Evolutionary conservation across 2,329 filamentous ascomycete genomes (phyloP).

Genomic region (Madurella mycetomatis): DNA sequence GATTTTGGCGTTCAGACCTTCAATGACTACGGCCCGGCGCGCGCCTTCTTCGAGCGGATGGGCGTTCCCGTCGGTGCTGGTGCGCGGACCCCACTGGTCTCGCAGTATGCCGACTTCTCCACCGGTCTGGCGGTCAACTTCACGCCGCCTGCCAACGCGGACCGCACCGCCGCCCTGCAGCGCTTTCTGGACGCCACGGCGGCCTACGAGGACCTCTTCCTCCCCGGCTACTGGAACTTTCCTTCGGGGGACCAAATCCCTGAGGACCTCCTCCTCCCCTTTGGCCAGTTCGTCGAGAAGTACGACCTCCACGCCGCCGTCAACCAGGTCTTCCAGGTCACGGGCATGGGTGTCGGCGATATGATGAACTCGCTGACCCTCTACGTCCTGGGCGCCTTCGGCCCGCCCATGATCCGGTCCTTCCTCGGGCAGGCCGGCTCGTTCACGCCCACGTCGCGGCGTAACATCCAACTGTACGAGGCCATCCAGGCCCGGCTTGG

Average conservation of each 20-base stretch:
- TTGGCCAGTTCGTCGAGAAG: slow-evolving; percentile 45
- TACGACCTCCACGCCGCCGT: slow-evolving; percentile 41
- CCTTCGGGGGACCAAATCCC: slow-evolving; percentile 42
- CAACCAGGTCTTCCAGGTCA: slow-evolving; percentile 37
- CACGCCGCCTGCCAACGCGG: slow-evolving; percentile 20
- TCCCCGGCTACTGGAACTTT: slow-evolving; percentile 38
- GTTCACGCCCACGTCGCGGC: slow-evolving; percentile 32
- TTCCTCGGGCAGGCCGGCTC: slow-evolving; percentile 30
- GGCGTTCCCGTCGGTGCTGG: slow-evolving; percentile 31
- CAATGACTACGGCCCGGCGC: slow-evolving; percentile 36
- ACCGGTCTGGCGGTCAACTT: slow-evolving; percentile 32
- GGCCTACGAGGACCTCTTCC: slow-evolving; percentile 31
- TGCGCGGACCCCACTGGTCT: slow-evolving; percentile 27
- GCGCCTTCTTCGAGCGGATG: slow-evolving; percentile 42
- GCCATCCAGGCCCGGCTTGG: slow-evolving; percentile 33
- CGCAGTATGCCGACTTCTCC: slow-evolving; percentile 34
- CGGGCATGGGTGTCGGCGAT: slow-evolving; percentile 42
- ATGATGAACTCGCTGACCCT: slow-evolving; percentile 40
- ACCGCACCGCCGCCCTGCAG: slow-evolving; percentile 25
- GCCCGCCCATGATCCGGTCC: slow-evolving; percentile 32
- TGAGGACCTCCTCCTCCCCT: slow-evolving; percentile 43
- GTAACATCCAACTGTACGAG: slow-evolving; percentile 40
- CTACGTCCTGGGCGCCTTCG: slow-evolving; percentile 39
- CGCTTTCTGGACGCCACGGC: slow-evolving; percentile 29
- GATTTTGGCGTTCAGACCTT: slow-evolving; percentile 38